A percentile compares a stretch with the other conserved stretches of the same genome.
Evolutionary conservation across 768 basidiomycete species (phyloP).

Genomic region (Chlorophyllum brunneum): DNA sequence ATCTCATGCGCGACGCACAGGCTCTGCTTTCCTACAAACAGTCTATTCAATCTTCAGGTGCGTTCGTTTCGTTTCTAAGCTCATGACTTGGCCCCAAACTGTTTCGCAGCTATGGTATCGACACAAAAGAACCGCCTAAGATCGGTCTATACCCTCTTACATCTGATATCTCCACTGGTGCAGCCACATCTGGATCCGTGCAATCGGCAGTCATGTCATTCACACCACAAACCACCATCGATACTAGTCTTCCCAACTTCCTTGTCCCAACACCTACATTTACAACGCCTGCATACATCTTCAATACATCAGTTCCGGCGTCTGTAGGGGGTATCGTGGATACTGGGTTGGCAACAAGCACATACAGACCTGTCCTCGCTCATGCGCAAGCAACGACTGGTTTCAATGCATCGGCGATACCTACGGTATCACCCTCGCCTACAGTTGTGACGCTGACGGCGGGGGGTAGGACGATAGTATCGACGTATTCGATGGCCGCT

Average conservation of each 20-base stretch:
- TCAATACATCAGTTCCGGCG: slow-evolving; percentile 64
- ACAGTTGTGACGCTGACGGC: slow-evolving; percentile 58
- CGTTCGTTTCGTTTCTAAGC: slow-evolving; percentile 6
- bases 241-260: slow-evolving; percentile 71
- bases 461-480: slow-evolving; percentile 51
- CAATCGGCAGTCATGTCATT: background rate
- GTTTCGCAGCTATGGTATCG: slow-evolving; percentile 66
- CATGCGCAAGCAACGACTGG: slow-evolving; percentile 20
- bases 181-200: slow-evolving; percentile 16
- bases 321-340: slow-evolving; percentile 50
- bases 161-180: slow-evolving; percentile 25
- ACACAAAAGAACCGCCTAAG: slow-evolving; percentile 67
- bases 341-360: slow-evolving; percentile 66
- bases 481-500: slow-evolving; percentile 39
- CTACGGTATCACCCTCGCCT: slow-evolving; percentile 48
- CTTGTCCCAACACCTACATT: slow-evolving; percentile 61
- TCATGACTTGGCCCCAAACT: slow-evolving; percentile 4
- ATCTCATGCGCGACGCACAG: slow-evolving; percentile 25
- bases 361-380: slow-evolving; percentile 59
- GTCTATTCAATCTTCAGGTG: slow-evolving; percentile 81
- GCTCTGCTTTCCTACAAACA: slow-evolving; percentile 64
- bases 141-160: slow-evolving; percentile 71
- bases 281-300: slow-evolving; percentile 59
- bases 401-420: slow-evolving; percentile 51
- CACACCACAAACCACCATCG: slow-evolving; percentile 48